A percentile compares a stretch with the other conserved stretches of the same genome.
phyloP scores from a whole-genome alignment of 805 yeast species.

The Sugiyamaella floridensis region DNA sequence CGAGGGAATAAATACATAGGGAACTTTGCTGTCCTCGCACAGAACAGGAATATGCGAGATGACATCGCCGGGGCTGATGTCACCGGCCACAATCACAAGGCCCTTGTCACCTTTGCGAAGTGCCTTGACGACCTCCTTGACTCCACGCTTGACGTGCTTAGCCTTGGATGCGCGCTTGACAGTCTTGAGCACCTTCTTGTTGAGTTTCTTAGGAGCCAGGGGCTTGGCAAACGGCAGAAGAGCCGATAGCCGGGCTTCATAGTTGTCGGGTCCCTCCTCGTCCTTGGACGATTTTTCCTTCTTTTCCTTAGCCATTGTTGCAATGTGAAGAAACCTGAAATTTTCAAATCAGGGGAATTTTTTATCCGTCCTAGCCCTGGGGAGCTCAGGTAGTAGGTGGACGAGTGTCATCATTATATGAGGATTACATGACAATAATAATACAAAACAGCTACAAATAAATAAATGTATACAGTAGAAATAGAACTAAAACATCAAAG shows the following conservation, averaged over 20 bases:
- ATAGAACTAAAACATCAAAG: too few species aligned
- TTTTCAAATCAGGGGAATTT: neutral
- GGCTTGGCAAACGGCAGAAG: constrained; percentile 90
- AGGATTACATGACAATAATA: too few species aligned
- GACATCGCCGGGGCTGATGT: constrained; percentile 94
- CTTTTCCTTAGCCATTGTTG: constrained; percentile 23
- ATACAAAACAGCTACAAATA: too few species aligned
- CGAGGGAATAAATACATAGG: constrained; percentile 89
- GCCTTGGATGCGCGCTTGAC: constrained; percentile 98
- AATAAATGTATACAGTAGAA: too few species aligned
- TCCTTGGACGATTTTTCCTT: constrained; percentile 17
- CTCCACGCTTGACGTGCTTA: constrained; percentile 97
- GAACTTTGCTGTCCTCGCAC: constrained; percentile 90
- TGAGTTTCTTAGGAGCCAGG: constrained; percentile 89
- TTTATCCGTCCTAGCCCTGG: neutral
- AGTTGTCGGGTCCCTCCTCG: constrained; percentile 51
- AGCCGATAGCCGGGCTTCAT: constrained; percentile 86
- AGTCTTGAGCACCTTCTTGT: constrained; percentile 90
- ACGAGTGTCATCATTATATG: neutral
- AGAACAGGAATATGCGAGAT: constrained; percentile 95
- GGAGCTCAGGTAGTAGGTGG: neutral
- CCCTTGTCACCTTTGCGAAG: constrained; percentile 98
- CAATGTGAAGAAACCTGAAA: neutral
- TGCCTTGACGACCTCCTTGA: constrained; percentile 96
- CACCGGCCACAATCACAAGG: constrained; percentile 93